These are phyloP conservation scores for Phytophthora citricola DNA, from an alignment of 352 stramenopile species.

Conservation along the genomic window DNA sequence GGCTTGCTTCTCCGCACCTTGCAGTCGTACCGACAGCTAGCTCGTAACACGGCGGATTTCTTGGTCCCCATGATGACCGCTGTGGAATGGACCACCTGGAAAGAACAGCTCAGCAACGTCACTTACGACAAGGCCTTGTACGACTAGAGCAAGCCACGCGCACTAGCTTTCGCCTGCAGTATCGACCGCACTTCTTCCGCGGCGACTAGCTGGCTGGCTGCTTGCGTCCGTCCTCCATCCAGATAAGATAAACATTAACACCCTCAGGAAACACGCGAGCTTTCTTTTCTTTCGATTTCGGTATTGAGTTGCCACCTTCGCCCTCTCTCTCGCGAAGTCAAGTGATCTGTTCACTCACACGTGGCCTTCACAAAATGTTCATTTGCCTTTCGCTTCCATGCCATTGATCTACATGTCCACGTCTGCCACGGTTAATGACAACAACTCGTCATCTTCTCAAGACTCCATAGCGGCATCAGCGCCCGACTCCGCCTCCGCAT, in stretches of 20 bases:
- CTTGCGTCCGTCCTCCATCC: conserved; percentile 30
- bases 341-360: conserved; percentile 28
- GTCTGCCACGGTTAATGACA: conserved; percentile 26
- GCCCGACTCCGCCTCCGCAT: conserved; percentile 25
- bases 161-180: conserved; percentile 8
- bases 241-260: conserved; percentile 47
- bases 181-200: conserved; percentile 9
- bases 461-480: conserved; percentile 42
- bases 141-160: conserved; percentile 48
- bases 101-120: conserved; percentile 76
- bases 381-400: conserved; percentile 30
- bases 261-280: conserved; percentile 43
- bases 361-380: conserved; percentile 32
- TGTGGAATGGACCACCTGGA: conserved; percentile 87
- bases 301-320: conserved; percentile 30
- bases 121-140: conserved; percentile 84
- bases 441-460: conserved; percentile 32
- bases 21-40: conserved; percentile 81
- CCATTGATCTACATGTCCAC: conserved; percentile 34
- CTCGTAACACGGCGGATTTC: conserved; percentile 78
- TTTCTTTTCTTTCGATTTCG: conserved; percentile 54
- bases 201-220: conserved; percentile 12
- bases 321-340: conserved; percentile 30
- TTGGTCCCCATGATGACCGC: conserved; percentile 84
- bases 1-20: conserved; percentile 15